Percentiles rank a stretch among this genome's conserved stretches.
Evolutionary conservation across 345 rosid species (phyloP).

Genomic region (Salix brachista): DNA sequence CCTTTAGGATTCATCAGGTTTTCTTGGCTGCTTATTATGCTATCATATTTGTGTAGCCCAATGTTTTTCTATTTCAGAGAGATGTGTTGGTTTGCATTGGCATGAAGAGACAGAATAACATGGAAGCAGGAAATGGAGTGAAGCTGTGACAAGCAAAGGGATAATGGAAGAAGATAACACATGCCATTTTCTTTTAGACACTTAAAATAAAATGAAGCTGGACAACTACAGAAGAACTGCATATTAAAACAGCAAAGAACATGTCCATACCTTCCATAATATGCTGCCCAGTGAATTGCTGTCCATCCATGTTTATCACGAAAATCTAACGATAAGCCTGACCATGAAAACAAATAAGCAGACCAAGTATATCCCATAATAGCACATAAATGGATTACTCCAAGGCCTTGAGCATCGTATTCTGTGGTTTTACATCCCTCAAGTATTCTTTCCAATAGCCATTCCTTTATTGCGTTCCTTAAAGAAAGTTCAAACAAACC

Average conservation of each 20-base stretch:
- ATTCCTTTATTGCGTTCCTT: conserved; percentile 72
- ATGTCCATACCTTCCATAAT: conserved; percentile 58
- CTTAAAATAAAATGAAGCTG: background rate
- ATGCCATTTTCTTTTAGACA: background rate
- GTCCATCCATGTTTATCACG: conserved; percentile 97
- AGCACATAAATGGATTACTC: conserved; percentile 87
- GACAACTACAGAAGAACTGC: background rate
- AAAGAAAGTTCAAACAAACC: conserved; percentile 59
- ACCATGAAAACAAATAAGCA: conserved; percentile 56
- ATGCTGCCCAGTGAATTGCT: conserved; percentile 99
- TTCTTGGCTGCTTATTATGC: background rate
- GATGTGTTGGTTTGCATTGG: background rate
- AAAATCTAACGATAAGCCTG: conserved; percentile 71
- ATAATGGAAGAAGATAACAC: background rate
- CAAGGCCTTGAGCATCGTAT: conserved; percentile 72
- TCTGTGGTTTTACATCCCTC: conserved; percentile 54
- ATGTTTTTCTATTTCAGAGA: background rate
- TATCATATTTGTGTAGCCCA: background rate
- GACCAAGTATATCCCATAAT: conserved; percentile 92
- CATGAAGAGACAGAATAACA: background rate
- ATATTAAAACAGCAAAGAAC: background rate
- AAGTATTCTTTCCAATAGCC: conserved; percentile 79
- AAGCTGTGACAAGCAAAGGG: background rate
- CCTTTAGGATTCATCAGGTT: background rate
- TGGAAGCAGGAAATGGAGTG: background rate